Evolutionary conservation across 2,329 filamentous ascomycete genomes (phyloP).

Genomic region (Diplodia corticola): DNA sequence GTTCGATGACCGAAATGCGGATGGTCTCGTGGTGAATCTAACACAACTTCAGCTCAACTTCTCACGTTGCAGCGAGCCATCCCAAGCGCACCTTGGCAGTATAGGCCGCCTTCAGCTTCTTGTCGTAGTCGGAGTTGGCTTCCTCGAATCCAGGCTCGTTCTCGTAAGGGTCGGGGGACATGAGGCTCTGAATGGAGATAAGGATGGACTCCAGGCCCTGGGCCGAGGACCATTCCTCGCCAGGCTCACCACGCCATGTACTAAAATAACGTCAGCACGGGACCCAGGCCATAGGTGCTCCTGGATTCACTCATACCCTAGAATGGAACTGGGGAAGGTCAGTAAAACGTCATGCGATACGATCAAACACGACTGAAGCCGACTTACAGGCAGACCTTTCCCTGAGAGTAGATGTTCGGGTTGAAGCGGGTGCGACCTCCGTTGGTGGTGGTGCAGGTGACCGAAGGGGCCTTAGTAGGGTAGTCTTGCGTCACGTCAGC

Average conservation of each 20-base stretch:
- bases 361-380: neutral
- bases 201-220: constrained; percentile 93
- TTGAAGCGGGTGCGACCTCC: constrained; percentile 88
- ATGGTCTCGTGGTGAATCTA: constrained; percentile 90
- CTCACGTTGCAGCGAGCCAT: neutral
- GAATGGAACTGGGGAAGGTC: constrained; percentile 65
- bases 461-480: constrained; percentile 63
- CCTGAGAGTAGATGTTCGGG: constrained; percentile 89
- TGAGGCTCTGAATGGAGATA: constrained; percentile 92
- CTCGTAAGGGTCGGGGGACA: constrained; percentile 91
- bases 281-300: constrained; percentile 23
- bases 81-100: constrained; percentile 66
- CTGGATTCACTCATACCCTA: constrained; percentile 62
- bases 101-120: constrained; percentile 73
- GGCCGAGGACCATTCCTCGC: constrained; percentile 95
- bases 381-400: constrained; percentile 87
- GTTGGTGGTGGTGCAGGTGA: constrained; percentile 80
- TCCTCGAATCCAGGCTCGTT: constrained; percentile 94
- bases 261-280: constrained; percentile 49
- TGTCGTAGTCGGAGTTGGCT: constrained; percentile 66
- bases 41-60: neutral
- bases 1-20: constrained; percentile 80
- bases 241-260: constrained; percentile 87
- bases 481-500: constrained; percentile 63
- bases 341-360: constrained; percentile 4